Evolutionary conservation across 2,329 filamentous ascomycete species (phyloP).

Genomic region (Dothideomycetes sp.): DNA sequence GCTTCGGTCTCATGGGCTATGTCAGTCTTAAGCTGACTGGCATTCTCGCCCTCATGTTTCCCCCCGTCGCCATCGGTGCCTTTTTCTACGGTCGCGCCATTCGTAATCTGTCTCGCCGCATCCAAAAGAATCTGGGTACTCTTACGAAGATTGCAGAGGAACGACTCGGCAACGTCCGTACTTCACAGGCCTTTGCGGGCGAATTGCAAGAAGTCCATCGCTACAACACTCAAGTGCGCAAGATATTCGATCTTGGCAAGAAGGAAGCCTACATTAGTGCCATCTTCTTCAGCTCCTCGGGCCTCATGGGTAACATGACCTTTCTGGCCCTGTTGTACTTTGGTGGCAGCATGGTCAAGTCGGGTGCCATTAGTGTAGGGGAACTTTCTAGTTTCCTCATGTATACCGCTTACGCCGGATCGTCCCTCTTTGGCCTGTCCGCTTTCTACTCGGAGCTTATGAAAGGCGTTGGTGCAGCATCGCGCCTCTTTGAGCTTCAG

Average conservation of each 20-base stretch:
- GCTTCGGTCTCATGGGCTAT: constrained; percentile 90
- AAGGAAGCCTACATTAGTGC: constrained; percentile 81
- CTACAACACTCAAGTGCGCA: constrained; percentile 85
- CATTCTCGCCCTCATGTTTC: constrained; percentile 75
- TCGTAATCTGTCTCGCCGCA: constrained; percentile 78
- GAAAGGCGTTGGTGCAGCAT: constrained; percentile 98
- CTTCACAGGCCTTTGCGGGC: constrained; percentile 89
- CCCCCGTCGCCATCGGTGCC: constrained; percentile 79
- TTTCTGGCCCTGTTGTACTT: constrained; percentile 83
- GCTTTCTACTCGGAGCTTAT: constrained; percentile 97
- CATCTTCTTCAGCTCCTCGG: constrained; percentile 77
- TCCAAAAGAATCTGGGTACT: constrained; percentile 86
- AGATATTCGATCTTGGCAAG: constrained; percentile 82
- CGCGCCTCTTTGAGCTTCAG: constrained; percentile 87
- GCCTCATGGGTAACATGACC: constrained; percentile 92
- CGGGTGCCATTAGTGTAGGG: constrained; percentile 76
- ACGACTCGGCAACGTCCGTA: constrained; percentile 91
- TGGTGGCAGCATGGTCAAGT: constrained; percentile 80
- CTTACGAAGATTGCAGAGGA: constrained; percentile 97
- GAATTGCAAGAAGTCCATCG: constrained; percentile 82
- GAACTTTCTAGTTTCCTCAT: constrained; percentile 95
- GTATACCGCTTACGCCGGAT: constrained; percentile 83
- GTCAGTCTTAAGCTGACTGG: constrained; percentile 84
- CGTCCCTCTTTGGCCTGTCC: constrained; percentile 84
- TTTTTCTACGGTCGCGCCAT: constrained; percentile 87